Percentiles rank a stretch among this genome's conserved stretches.
Evolutionary conservation across 768 basidiomycete genomes (phyloP).

Genomic region (Solioccasus polychromus): DNA sequence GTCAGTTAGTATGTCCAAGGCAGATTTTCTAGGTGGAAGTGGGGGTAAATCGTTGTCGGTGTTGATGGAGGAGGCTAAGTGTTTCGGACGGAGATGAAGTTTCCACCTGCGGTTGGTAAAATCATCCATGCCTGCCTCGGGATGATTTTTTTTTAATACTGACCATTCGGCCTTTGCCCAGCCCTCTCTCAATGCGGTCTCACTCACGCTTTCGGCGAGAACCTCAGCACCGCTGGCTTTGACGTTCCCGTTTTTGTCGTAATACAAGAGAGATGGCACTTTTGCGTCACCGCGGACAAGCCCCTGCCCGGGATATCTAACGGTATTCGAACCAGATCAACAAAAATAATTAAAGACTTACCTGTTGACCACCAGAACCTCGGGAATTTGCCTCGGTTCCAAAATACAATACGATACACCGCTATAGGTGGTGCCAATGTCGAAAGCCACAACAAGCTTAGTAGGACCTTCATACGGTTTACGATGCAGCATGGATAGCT

Average conservation of each 20-base stretch:
- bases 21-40: conserved; percentile 18
- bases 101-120: conserved; percentile 22
- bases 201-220: conserved; percentile 25
- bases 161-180: conserved; percentile 20
- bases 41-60: conserved; percentile 30
- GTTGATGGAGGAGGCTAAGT: conserved; percentile 16
- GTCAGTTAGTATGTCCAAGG: conserved; percentile 18
- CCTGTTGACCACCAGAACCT: conserved; percentile 11
- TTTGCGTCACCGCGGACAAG: conserved; percentile 40
- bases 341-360: not conserved
- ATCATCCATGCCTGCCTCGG: not conserved
- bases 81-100: conserved; percentile 19
- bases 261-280: conserved; percentile 44
- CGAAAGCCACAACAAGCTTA: conserved; percentile 44
- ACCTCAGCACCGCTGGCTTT: conserved; percentile 43
- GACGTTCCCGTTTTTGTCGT: conserved; percentile 35
- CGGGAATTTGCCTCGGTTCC: conserved; percentile 7
- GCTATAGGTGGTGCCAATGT: conserved; percentile 47
- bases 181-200: conserved; percentile 32
- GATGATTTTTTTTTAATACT: not conserved
- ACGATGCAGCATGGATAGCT: conserved; percentile 5
- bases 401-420: conserved; percentile 38
- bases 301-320: conserved; percentile 40
- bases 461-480: conserved; percentile 4
- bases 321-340: conserved; percentile 2